Percentiles rank a stretch among this genome's conserved stretches.
These are phyloP conservation scores for Dalechampia spathulata DNA, from an alignment of 441 rosid species.

Conservation along the genomic window DNA sequence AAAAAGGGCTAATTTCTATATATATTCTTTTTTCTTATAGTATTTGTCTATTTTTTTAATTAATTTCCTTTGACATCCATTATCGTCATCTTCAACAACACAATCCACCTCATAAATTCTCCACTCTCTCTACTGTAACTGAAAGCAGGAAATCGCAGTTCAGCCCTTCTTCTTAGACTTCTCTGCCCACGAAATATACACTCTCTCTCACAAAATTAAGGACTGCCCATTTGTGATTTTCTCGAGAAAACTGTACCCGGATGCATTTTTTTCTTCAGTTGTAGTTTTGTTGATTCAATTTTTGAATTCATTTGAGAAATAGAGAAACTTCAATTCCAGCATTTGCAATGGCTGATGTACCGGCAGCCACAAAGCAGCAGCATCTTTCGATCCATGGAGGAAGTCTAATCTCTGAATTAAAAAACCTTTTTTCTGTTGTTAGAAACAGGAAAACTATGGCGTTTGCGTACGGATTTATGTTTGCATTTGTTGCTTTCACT, in stretches of 20 bases:
- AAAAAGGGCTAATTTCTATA: too few relatives aligned
- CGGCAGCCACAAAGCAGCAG: constrained; percentile 47
- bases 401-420: constrained; percentile 34
- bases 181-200: neutral
- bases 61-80: too few relatives aligned
- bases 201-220: neutral
- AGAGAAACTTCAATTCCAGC: neutral
- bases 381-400: constrained; percentile 28
- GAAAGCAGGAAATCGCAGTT: too few relatives aligned
- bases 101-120: too few relatives aligned
- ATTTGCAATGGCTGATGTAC: constrained; percentile 43
- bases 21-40: too few relatives aligned
- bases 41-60: too few relatives aligned
- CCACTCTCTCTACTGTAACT: too few relatives aligned
- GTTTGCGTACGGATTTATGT: constrained; percentile 58
- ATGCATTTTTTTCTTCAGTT: too few relatives aligned
- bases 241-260: neutral
- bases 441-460: constrained; percentile 43
- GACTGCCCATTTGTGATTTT: neutral
- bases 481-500: constrained; percentile 57
- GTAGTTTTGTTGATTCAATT: neutral
- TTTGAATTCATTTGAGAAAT: neutral
- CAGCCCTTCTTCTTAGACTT: neutral
- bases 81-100: too few relatives aligned
- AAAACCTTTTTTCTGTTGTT: constrained; percentile 31